Percentiles rank a stretch among this genome's conserved stretches.
phyloP scores from a whole-genome alignment of 1,139 yeast genomes.

The Suhomyces coccinellae region DNA sequence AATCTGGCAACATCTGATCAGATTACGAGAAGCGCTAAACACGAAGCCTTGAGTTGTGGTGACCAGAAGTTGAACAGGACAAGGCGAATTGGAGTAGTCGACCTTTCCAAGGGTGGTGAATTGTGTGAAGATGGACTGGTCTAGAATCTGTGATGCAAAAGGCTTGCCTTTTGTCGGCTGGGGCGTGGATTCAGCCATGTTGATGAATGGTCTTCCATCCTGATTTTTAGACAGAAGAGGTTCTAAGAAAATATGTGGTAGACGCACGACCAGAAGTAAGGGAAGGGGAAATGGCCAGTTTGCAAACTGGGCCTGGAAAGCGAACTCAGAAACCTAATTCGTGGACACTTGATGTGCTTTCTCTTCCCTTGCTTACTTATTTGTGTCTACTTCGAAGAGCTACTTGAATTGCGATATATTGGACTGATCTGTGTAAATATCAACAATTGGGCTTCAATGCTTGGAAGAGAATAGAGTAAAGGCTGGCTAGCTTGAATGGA shows the following conservation, averaged over 20 bases:
- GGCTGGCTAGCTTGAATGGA: too few species aligned
- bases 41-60: slow-evolving; percentile 29
- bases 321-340: too few species aligned
- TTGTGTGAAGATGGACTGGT: slow-evolving; percentile 10
- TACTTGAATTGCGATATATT: too few species aligned
- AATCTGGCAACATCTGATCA: slow-evolving; percentile 32
- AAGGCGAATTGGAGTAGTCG: not conserved
- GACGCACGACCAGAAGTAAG: not conserved
- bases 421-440: too few species aligned
- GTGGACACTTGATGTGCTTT: too few species aligned
- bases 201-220: not conserved
- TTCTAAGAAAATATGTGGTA: not conserved
- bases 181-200: not conserved
- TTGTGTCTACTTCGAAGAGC: too few species aligned
- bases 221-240: not conserved
- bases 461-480: too few species aligned
- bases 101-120: not conserved
- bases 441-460: too few species aligned
- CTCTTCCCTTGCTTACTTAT: not conserved
- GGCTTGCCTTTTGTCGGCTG: not conserved
- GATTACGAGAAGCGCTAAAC: slow-evolving; percentile 31
- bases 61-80: slow-evolving; percentile 7
- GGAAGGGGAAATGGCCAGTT: not conserved
- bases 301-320: too few species aligned
- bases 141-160: slow-evolving; percentile 8